These are phyloP conservation scores for Apiospora hydei DNA, from an alignment of 2,329 filamentous ascomycete genomes.

Conservation along the genomic window DNA sequence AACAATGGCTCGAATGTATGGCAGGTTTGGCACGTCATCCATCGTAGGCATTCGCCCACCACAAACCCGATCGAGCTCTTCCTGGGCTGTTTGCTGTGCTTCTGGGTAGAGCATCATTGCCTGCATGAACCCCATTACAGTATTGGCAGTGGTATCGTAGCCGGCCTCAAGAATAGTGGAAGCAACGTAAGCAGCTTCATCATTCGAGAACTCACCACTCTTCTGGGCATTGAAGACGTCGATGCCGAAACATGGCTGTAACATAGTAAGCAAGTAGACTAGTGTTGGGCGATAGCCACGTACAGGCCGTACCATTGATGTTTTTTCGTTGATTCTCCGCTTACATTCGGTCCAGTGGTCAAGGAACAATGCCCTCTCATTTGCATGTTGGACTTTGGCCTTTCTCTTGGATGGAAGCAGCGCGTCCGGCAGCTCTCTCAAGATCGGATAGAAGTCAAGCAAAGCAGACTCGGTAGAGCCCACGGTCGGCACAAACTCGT, in stretches of 20 bases:
- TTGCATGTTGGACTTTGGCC: slow-evolving; percentile 50
- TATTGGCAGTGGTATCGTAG: slow-evolving; percentile 52
- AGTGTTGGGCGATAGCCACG: slow-evolving; percentile 6
- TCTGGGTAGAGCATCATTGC: slow-evolving; percentile 57
- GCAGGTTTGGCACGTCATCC: slow-evolving; percentile 55
- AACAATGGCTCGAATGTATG: slow-evolving; percentile 58
- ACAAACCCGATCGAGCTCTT: slow-evolving; percentile 61
- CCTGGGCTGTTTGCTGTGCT: slow-evolving; percentile 56
- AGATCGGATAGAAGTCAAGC: slow-evolving; percentile 53
- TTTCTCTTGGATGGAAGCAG: slow-evolving; percentile 47
- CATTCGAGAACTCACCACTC: slow-evolving; percentile 41
- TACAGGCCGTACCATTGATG: slow-evolving; percentile 32
- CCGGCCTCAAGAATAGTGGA: slow-evolving; percentile 41
- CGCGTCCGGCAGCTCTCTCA: slow-evolving; percentile 53
- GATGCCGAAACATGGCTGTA: slow-evolving; percentile 36
- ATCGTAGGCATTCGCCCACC: slow-evolving; percentile 58
- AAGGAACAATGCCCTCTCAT: slow-evolving; percentile 51
- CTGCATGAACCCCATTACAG: slow-evolving; percentile 55
- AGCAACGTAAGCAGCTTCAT: slow-evolving; percentile 43
- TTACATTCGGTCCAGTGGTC: slow-evolving; percentile 49
- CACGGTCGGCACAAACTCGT: slow-evolving; percentile 39
- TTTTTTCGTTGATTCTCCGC: slow-evolving; percentile 39
- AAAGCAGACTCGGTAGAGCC: slow-evolving; percentile 45
- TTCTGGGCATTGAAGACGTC: slow-evolving; percentile 40
- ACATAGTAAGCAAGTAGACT: not conserved